phyloP scores from a whole-genome alignment of 2,329 filamentous ascomycete genomes.

The Nemania sp. region DNA sequence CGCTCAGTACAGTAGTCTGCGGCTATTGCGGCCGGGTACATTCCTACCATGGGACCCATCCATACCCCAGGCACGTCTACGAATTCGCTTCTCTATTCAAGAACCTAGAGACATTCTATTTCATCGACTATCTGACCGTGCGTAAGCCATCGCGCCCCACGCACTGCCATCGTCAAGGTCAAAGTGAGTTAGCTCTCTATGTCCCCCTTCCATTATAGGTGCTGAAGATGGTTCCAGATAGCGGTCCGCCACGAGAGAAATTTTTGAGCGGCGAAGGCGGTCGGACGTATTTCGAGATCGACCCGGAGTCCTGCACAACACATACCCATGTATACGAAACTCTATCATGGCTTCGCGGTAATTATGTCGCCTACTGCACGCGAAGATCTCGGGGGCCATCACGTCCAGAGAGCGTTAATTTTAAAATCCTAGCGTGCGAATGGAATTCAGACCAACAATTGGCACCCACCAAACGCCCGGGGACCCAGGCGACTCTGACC shows the following conservation, averaged over 20 bases:
- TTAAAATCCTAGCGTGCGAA: conserved; percentile 48
- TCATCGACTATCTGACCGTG: conserved; percentile 49
- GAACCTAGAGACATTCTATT: conserved; percentile 49
- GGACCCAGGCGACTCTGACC: conserved; percentile 2
- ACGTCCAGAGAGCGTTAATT: conserved; percentile 44
- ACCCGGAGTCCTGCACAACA: conserved; percentile 42
- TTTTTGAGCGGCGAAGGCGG: conserved; percentile 35
- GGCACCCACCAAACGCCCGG: conserved; percentile 19
- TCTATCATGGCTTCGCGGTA: conserved; percentile 44
- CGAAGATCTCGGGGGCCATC: conserved; percentile 40
- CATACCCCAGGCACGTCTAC: conserved; percentile 47
- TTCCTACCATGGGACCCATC: conserved; percentile 31
- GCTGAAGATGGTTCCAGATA: conserved; percentile 21
- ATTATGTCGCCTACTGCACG: conserved; percentile 44
- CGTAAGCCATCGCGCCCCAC: conserved; percentile 31
- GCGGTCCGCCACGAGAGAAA: conserved; percentile 24
- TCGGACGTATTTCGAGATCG: conserved; percentile 41
- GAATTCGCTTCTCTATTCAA: conserved; percentile 48
- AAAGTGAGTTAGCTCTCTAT: conserved; percentile 22
- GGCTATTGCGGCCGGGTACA: conserved; percentile 41
- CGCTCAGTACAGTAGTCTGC: conserved; percentile 33
- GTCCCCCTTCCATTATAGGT: not conserved
- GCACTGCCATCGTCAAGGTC: conserved; percentile 1
- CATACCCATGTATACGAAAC: conserved; percentile 43
- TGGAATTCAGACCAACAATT: conserved; percentile 38